phyloP scores from a whole-genome alignment of 306 rosid genomes.

The Malus sylvestris region DNA sequence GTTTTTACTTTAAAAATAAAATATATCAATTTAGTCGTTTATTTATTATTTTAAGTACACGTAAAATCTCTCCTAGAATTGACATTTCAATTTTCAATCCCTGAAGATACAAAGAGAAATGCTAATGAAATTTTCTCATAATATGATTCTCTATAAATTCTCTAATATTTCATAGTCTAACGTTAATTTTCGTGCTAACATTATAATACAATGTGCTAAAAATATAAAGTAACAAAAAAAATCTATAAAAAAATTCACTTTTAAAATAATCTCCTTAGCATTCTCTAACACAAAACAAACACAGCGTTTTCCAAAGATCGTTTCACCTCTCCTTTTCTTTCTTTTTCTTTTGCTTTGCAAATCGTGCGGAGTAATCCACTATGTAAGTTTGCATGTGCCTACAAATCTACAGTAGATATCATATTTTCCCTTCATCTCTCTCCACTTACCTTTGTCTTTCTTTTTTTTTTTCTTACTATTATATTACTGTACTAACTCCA shows the following conservation, averaged over 20 bases:
- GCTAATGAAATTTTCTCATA: too few relatives aligned
- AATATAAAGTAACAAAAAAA: too few relatives aligned
- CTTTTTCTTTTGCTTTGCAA: constrained; percentile 14
- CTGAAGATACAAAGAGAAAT: too few relatives aligned
- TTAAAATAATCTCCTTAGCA: too few relatives aligned
- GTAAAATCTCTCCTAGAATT: not conserved
- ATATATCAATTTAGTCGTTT: too few relatives aligned
- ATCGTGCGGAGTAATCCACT: constrained; percentile 47
- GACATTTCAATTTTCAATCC: not conserved
- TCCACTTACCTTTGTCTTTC: constrained; percentile 61
- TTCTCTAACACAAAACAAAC: not conserved
- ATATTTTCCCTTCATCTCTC: constrained; percentile 72
- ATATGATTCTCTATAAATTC: too few relatives aligned
- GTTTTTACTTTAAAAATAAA: not conserved
- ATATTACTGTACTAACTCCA: constrained; percentile 10
- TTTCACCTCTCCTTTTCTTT: constrained; percentile 12
- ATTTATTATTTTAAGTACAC: too few relatives aligned
- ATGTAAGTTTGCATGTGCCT: constrained; percentile 64
- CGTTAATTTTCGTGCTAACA: too few relatives aligned
- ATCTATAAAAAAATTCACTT: too few relatives aligned
- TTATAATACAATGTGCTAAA: too few relatives aligned
- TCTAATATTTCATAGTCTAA: too few relatives aligned
- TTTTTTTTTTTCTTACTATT: not conserved
- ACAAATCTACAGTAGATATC: constrained; percentile 66
- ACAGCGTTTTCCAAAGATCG: not conserved